These are phyloP conservation scores for Bacidia gigantensis DNA, from an alignment of 495 filamentous ascomycete species.

Conservation along the genomic window DNA sequence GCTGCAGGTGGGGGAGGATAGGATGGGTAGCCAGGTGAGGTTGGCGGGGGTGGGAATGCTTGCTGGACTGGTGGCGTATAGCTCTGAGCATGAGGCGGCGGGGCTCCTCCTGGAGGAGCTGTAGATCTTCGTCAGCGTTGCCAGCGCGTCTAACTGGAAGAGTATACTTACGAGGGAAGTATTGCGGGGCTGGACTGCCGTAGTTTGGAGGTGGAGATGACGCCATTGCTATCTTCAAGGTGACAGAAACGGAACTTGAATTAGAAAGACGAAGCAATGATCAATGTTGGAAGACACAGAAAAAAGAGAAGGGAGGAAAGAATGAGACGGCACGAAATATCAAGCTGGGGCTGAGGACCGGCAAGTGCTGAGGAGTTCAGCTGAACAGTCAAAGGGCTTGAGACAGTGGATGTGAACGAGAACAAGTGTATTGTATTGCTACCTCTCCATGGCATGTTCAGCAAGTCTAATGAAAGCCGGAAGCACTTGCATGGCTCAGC, in stretches of 20 bases:
- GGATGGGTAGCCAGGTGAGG: no score
- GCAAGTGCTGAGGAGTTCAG: no score
- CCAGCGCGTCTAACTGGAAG: not conserved
- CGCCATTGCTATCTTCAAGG: no score
- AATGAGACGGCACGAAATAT: no score
- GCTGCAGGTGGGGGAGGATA: conserved; percentile 4
- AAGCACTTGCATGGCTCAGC: not conserved
- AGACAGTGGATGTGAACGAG: no score
- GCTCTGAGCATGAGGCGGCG: conserved; percentile 4
- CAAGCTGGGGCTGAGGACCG: no score
- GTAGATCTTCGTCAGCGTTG: not conserved
- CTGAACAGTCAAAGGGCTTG: not conserved
- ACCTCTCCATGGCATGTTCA: no score
- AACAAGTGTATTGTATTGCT: no score
- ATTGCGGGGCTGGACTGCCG: not conserved
- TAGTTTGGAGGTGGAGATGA: not conserved
- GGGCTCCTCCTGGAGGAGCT: conserved; percentile 18
- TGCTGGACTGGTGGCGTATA: conserved; percentile 9
- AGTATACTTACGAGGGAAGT: not conserved
- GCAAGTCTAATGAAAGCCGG: not conserved
- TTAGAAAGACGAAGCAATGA: no score
- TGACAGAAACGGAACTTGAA: no score
- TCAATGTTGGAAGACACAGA: no score
- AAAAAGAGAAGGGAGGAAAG: no score
- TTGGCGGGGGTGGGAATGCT: conserved; percentile 16